phyloP scores from a whole-genome alignment of 2,329 filamentous ascomycete species.

The Periconia digitata region DNA sequence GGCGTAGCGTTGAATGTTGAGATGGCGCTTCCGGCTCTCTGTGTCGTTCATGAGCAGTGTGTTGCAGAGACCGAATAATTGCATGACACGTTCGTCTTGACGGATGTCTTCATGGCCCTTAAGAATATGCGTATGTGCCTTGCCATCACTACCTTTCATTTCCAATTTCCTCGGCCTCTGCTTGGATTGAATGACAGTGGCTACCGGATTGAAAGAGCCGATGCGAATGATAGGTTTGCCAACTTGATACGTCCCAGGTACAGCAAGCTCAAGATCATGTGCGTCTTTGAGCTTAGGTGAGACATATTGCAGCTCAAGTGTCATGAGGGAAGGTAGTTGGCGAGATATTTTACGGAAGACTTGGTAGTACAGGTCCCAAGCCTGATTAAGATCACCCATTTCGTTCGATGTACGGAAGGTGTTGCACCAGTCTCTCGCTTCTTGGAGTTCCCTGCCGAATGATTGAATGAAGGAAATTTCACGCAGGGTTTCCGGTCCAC shows the following conservation, averaged over 20 bases:
- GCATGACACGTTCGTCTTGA: conserved; percentile 99
- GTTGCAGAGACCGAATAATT: conserved; percentile 96
- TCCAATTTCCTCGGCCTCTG: conserved; percentile 90
- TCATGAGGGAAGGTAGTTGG: conserved; percentile 89
- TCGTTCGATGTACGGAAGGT: conserved; percentile 89
- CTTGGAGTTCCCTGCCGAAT: conserved; percentile 91
- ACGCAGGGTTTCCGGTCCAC: conserved; percentile 85
- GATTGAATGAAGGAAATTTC: conserved; percentile 98
- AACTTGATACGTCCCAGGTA: conserved; percentile 92
- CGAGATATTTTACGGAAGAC: conserved; percentile 95
- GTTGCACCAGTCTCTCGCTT: conserved; percentile 94
- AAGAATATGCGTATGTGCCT: conserved; percentile 81
- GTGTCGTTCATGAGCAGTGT: conserved; percentile 91
- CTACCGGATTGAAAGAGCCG: conserved; percentile 83
- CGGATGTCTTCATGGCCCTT: conserved; percentile 99
- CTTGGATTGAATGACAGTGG: conserved; percentile 94
- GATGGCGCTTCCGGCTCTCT: conserved; percentile 94
- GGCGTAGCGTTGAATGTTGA: conserved; percentile 93
- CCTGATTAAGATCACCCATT: conserved; percentile 92
- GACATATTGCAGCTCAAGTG: conserved; percentile 92
- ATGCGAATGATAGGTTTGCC: conserved; percentile 80
- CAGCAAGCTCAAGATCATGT: conserved; percentile 83
- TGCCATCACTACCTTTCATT: conserved; percentile 85
- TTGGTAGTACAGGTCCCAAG: conserved; percentile 99
- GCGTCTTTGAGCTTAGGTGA: conserved; percentile 89